Evolutionary conservation across 139 green algal genomes (phyloP), one percentile per base, ranked within the genome.

Genomic region (Chlamydomonas incerta): DNA sequence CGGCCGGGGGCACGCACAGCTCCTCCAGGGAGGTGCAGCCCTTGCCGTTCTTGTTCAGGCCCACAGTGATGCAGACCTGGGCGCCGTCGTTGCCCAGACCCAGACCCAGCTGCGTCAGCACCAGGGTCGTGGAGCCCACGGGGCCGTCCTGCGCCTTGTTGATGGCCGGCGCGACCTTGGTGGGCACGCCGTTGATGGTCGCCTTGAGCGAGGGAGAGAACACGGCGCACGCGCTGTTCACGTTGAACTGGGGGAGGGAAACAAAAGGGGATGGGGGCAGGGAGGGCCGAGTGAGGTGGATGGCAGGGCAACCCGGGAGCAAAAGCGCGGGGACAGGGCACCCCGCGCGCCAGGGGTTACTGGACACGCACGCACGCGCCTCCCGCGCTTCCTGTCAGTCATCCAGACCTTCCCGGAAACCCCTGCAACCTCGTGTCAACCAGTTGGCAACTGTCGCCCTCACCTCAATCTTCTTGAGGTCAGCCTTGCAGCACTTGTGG

Each of bases 381-480:
- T 63, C 21, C 57, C 57, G 57, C 21, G 6, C 21, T 63, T 26
- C 23, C 41, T n/a, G n/a, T n/a, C n/a, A n/a, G n/a, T n/a, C n/a
- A n/a, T n/a, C 21, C 57, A 63, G 23, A 63, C 57, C 23, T 63
- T 29, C 57, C 57, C 37, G 8, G 8, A 13, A 50, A 50, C 8
- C n/a, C n/a, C n/a, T n/a, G n/a, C n/a, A n/a, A n/a, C n/a, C n/a
- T n/a, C n/a, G n/a, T n/a, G n/a, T n/a, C n/a, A n/a, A n/a, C n/a
- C n/a, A n/a, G n/a, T n/a, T n/a, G n/a, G n/a, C n/a, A n/a, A n/a
- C n/a, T n/a, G n/a, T n/a, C n/a, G n/a, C n/a, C n/a, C 71, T 26
- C 28, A 80, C 47, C 72, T 80, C 72, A 24, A 80, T 65, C 47
- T 80, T 80, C 47, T 31, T n/a, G 14, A 80, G 41, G 46, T 80